Evolutionary conservation across 768 basidiomycete genomes (phyloP).

Genomic region (Pisolithus orientalis): DNA sequence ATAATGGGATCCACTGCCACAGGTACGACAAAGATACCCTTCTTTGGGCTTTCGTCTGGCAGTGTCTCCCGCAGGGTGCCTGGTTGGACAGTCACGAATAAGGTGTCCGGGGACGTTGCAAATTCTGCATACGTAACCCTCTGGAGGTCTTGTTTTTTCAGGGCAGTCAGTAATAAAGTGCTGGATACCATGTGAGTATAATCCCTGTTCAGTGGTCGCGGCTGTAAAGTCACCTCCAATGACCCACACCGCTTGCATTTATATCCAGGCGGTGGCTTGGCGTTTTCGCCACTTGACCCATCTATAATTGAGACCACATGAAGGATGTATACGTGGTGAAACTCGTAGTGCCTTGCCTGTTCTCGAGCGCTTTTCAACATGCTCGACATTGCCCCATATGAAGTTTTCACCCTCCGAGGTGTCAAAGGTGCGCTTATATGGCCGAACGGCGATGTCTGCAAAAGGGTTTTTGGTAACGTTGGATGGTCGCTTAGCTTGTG

Average conservation of each 20-base stretch:
- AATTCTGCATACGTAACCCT: conserved; percentile 82
- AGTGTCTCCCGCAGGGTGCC: conserved; percentile 71
- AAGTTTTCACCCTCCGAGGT: conserved; percentile 48
- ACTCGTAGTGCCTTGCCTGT: conserved; percentile 35
- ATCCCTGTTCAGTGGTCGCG: not conserved
- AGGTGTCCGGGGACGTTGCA: conserved; percentile 84
- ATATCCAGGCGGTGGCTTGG: conserved; percentile 65
- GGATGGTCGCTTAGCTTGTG: conserved; percentile 39
- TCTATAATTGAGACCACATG: conserved; percentile 5
- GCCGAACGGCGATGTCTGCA: conserved; percentile 31
- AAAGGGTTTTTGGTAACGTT: conserved; percentile 75
- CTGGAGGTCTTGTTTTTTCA: conserved; percentile 67
- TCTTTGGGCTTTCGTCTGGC: conserved; percentile 76
- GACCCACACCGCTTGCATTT: conserved; percentile 75
- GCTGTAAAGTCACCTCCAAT: conserved; percentile 45
- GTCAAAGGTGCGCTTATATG: conserved; percentile 51
- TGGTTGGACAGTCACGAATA: conserved; percentile 83
- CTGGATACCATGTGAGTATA: conserved; percentile 29
- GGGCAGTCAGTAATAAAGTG: conserved; percentile 77
- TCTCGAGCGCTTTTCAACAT: conserved; percentile 51
- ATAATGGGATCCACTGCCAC: conserved; percentile 80
- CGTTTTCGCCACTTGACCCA: conserved; percentile 33
- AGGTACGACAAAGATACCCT: conserved; percentile 89
- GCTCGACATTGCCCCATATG: conserved; percentile 60
- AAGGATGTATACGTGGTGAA: not conserved